phyloP scores from a whole-genome alignment of 2,329 filamentous ascomycete species.

The Samsoniella hepiali region DNA sequence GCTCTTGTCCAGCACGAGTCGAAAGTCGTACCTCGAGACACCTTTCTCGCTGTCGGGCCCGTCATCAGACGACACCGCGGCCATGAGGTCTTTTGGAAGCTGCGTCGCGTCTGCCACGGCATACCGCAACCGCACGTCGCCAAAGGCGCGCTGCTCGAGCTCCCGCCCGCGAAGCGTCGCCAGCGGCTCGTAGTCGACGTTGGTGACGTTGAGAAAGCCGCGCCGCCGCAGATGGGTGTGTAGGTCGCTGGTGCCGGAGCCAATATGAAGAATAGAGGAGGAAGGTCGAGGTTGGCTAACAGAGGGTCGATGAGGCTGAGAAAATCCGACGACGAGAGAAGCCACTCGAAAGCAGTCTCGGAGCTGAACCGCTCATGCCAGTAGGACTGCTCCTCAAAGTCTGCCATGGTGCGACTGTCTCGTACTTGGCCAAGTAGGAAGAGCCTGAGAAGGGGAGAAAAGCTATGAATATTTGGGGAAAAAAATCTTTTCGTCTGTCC shows the following conservation, averaged over 20 bases:
- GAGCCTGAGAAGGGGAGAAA: neutral
- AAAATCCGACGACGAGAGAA: conserved; percentile 41
- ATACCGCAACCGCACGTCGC: conserved; percentile 43
- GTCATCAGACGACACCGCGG: neutral
- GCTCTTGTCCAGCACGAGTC: conserved; percentile 48
- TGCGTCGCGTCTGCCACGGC: conserved; percentile 44
- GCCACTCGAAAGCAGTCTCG: conserved; percentile 48
- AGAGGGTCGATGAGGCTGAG: conserved; percentile 38
- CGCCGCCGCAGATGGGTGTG: conserved; percentile 44
- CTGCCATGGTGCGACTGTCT: conserved; percentile 20
- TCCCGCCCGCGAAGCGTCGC: conserved; percentile 42
- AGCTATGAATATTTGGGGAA: neutral
- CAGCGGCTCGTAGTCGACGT: conserved; percentile 49
- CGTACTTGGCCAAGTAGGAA: no score
- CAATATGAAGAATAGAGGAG: conserved; percentile 43
- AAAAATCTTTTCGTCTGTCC: neutral
- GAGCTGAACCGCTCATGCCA: conserved; percentile 46
- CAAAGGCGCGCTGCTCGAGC: conserved; percentile 40
- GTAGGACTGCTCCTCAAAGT: conserved; percentile 49
- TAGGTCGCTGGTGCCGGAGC: conserved; percentile 49
- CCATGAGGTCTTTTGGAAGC: conserved; percentile 25
- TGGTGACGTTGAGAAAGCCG: conserved; percentile 44
- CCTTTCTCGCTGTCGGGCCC: conserved; percentile 3
- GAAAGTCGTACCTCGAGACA: conserved; percentile 27
- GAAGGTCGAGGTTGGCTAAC: conserved; percentile 29